A percentile compares a stretch with the other conserved stretches of the same genome.
Evolutionary conservation across 2,329 filamentous ascomycete species (phyloP).

Genomic region (Fusarium sp.): DNA sequence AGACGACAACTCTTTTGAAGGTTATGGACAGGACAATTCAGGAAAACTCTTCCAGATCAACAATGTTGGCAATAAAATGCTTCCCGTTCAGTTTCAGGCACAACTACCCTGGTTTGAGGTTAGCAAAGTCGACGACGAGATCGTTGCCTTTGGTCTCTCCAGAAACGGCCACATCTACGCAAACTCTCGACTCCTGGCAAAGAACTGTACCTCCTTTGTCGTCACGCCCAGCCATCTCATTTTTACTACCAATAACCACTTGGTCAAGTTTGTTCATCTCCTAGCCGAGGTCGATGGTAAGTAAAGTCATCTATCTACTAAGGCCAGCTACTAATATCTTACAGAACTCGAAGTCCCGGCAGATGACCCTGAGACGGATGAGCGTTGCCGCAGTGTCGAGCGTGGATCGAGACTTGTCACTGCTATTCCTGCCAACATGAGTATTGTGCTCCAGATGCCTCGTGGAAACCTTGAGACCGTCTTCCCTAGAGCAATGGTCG

Average conservation of each 20-base stretch:
- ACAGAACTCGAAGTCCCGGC: constrained; percentile 82
- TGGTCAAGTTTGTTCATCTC: constrained; percentile 94
- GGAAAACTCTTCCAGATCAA: constrained; percentile 59
- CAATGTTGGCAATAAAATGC: constrained; percentile 47
- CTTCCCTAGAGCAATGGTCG: constrained; percentile 89
- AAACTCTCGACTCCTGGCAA: constrained; percentile 77
- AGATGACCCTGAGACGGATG: constrained; percentile 91
- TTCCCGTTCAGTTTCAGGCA: constrained; percentile 55
- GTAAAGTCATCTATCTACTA: constrained; percentile 19
- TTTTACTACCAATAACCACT: constrained; percentile 90
- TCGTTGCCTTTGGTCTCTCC: constrained; percentile 72
- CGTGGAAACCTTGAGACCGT: constrained; percentile 96
- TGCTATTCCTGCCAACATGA: constrained; percentile 88
- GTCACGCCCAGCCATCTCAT: constrained; percentile 85
- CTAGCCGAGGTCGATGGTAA: constrained; percentile 69
- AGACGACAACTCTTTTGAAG: constrained; percentile 45
- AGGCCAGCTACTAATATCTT: constrained; percentile 35
- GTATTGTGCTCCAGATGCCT: constrained; percentile 91
- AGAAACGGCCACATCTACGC: constrained; percentile 82
- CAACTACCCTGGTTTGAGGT: constrained; percentile 66
- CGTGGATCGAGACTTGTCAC: constrained; percentile 88
- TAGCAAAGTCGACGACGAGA: constrained; percentile 55
- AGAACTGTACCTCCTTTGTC: constrained; percentile 92
- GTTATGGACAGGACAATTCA: constrained; percentile 59
- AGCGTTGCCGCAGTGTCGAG: constrained; percentile 91